Conservation (phyloP, 75 land plant genomes). For the Pinus tabuliformis region DNA sequence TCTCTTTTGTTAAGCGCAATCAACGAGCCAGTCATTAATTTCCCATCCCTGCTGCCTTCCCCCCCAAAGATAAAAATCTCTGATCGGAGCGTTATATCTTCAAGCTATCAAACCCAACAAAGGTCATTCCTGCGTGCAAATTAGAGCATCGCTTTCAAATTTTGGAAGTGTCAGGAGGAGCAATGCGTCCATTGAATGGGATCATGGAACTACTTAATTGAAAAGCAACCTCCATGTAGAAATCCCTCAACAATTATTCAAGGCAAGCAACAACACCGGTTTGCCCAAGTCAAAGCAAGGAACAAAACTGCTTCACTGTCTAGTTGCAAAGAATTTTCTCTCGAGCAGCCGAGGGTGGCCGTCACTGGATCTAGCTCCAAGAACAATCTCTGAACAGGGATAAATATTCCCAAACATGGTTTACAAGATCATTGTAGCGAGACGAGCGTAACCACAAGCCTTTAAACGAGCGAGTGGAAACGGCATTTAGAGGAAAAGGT, state of each 20-base stretch:
- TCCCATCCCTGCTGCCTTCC: conserved; percentile 22
- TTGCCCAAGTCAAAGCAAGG: conserved; percentile 28
- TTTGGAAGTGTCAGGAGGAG: conserved; percentile 38
- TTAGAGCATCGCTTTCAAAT: conserved; percentile 43
- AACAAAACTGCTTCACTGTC: too few relatives aligned
- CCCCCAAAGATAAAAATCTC: conserved; percentile 21
- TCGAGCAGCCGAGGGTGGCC: too few relatives aligned
- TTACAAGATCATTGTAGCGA: too few relatives aligned
- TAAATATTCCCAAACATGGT: too few relatives aligned
- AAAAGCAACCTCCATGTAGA: conserved; percentile 45
- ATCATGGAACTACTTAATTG: conserved; percentile 52
- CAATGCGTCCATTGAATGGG: conserved; percentile 37
- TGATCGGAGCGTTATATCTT: conserved; percentile 23
- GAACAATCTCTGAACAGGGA: too few relatives aligned
- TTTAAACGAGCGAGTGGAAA: too few relatives aligned
- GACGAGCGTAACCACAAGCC: too few relatives aligned
- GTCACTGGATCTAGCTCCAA: too few relatives aligned
- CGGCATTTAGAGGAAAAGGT: too few relatives aligned
- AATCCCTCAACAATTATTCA: conserved; percentile 31
- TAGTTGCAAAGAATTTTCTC: too few relatives aligned
- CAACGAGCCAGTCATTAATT: conserved; percentile 10
- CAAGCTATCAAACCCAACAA: conserved; percentile 29
- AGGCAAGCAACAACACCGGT: conserved; percentile 31
- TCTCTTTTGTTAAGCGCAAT: conserved; percentile 19
- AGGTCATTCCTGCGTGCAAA: conserved; percentile 38